Evolutionary conservation across 2,329 filamentous ascomycete species (phyloP).

Genomic region (Diaporthe longicolla): DNA sequence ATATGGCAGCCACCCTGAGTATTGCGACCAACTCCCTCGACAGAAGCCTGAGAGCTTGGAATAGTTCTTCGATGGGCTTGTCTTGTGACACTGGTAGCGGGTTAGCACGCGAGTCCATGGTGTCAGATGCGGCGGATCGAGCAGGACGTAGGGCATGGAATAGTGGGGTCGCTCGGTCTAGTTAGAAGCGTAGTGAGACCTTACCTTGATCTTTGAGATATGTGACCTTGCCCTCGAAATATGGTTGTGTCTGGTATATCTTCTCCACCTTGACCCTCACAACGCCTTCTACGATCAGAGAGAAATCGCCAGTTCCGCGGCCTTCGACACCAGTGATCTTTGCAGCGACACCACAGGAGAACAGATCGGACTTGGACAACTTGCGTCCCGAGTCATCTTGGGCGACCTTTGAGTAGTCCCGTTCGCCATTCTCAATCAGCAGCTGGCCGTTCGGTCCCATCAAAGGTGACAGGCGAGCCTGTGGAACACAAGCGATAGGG

Average conservation of each 20-base stretch:
- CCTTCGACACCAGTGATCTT: slow-evolving; percentile 86
- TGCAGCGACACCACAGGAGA: slow-evolving; percentile 84
- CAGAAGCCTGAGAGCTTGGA: slow-evolving; percentile 84
- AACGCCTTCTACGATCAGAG: slow-evolving; percentile 87
- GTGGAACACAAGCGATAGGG: slow-evolving; percentile 88
- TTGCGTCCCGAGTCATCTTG: slow-evolving; percentile 67
- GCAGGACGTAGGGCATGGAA: slow-evolving; percentile 25
- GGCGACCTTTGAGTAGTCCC: slow-evolving; percentile 60
- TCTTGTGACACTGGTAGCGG: slow-evolving; percentile 59
- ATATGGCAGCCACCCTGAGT: slow-evolving; percentile 85
- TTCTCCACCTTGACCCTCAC: slow-evolving; percentile 82
- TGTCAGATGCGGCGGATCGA: background rate
- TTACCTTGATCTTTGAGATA: slow-evolving; percentile 79
- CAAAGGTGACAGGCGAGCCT: slow-evolving; percentile 75
- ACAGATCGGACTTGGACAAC: slow-evolving; percentile 80
- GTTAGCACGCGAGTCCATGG: slow-evolving; percentile 43
- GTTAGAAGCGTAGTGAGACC: slow-evolving; percentile 45
- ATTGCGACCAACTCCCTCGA: slow-evolving; percentile 90
- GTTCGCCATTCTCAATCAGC: slow-evolving; percentile 76
- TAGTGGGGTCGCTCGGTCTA: background rate
- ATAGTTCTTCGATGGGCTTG: slow-evolving; percentile 76
- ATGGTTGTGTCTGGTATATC: slow-evolving; percentile 83
- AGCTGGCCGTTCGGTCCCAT: slow-evolving; percentile 82
- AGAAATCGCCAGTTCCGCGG: slow-evolving; percentile 81
- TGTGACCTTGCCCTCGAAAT: slow-evolving; percentile 85